These are phyloP conservation scores for Ustilago curta DNA, from an alignment of 1,284 basidiomycete genomes.

Conservation along the genomic window DNA sequence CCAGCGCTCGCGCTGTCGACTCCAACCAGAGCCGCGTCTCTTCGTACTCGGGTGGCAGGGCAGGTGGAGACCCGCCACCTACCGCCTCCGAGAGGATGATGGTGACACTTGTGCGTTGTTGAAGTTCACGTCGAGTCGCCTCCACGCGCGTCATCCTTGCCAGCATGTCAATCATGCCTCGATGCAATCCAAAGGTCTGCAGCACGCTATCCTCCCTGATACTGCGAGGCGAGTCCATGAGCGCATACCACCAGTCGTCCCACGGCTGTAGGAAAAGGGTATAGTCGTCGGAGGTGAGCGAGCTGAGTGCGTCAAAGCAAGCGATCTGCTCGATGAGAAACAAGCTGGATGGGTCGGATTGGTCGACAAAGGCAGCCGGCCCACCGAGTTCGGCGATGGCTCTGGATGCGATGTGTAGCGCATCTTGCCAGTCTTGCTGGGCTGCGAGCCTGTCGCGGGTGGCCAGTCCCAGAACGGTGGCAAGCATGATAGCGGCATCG, in stretches of 20 bases:
- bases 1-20: constrained; percentile 38
- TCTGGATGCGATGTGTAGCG: constrained; percentile 35
- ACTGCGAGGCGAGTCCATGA: constrained; percentile 45
- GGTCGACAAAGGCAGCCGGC: constrained; percentile 40
- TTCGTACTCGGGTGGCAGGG: constrained; percentile 44
- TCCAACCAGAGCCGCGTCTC: constrained; percentile 46
- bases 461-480: constrained; percentile 42
- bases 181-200: constrained; percentile 44
- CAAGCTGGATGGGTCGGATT: constrained; percentile 38
- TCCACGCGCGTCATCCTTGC: constrained; percentile 48
- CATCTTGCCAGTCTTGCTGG: constrained; percentile 49
- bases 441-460: constrained; percentile 43
- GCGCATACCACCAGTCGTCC: constrained; percentile 50
- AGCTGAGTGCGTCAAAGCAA: constrained; percentile 45
- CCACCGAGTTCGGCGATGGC: constrained; percentile 48
- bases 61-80: constrained; percentile 30
- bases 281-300: constrained; percentile 44
- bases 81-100: constrained; percentile 39
- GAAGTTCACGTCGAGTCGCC: constrained; percentile 39
- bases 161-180: constrained; percentile 49
- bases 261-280: constrained; percentile 49
- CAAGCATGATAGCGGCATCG: constrained; percentile 47
- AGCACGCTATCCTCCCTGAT: constrained; percentile 46
- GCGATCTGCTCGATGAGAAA: constrained; percentile 53
- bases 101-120: constrained; percentile 33